Evolutionary conservation across 2,329 filamentous ascomycete genomes (phyloP), one percentile per base, ranked within the genome.

Genomic region (Chaetomium olivaceum): DNA sequence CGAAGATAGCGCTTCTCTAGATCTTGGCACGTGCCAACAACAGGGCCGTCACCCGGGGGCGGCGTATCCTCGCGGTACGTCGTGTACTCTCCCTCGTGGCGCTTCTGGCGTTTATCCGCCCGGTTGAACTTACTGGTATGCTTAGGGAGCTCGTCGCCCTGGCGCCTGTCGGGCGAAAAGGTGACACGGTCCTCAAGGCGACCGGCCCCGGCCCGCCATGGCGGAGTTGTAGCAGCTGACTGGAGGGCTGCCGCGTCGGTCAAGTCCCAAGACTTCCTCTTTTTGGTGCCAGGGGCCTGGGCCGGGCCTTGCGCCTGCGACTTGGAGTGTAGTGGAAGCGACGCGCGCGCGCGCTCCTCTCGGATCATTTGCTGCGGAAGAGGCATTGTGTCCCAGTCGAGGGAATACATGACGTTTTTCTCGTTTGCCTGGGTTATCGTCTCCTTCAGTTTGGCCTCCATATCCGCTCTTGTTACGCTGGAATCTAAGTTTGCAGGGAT

Each of bases 1-100:
- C 95, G 93, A 75, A 98, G 91, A 76, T 97, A 99, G 75, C 87
- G 89, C 83, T 99, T 99, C 79, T 98, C 94, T 72, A 98, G 82
- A 27, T 83, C 85, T 77, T 93, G 86, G 77, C 90, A 94, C 55
- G 91, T 92, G 71, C 95, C 95, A 67, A 97, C 86, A 39, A 98
- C 89, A 11, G 95, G 95, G 43, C 87, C 88, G 63, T 83, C 79
- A 63, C 82, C 77, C 70, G 87, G 80, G 72, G 82, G 81, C 25
- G 87, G 86, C 59, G 83, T 86, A 14, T 85, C 83, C 33, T 85
- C 85, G 68, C 81, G 80, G 70, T 84, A 82, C 16, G 81, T 77
- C 72, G 84, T 85, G 74, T 87, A 89, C 68, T 85, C 85, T 69
- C 80, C 85, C 71, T 94, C 89, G 79, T 96, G 96, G 72, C 95